Conservation (phyloP, 164 flowering plant species). For the Tinospora cordifolia region DNA sequence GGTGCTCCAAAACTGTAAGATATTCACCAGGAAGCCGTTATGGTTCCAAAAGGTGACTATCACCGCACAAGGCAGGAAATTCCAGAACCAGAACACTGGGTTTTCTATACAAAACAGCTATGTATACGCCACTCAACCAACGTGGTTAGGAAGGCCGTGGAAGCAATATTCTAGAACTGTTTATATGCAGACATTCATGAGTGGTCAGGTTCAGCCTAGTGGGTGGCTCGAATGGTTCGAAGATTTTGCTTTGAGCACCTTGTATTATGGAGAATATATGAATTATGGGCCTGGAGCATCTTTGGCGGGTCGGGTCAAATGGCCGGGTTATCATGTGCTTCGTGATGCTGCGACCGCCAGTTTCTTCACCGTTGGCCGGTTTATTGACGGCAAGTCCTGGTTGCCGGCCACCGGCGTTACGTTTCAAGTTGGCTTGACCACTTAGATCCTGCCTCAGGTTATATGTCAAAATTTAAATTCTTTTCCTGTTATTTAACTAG, state of each 20-base stretch:
- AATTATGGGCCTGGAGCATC: constrained; percentile 77
- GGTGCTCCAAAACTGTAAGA: constrained; percentile 71
- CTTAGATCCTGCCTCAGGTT: too few relatives aligned
- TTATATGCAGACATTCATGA: constrained; percentile 69
- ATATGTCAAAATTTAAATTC: too few relatives aligned
- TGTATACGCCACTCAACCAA: constrained; percentile 56
- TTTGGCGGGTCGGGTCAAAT: constrained; percentile 48
- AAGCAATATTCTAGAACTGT: constrained; percentile 77
- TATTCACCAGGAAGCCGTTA: constrained; percentile 59
- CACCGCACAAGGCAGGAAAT: constrained; percentile 84
- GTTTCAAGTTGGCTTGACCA: constrained; percentile 54
- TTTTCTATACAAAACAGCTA: constrained; percentile 63
- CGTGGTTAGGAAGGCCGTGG: constrained; percentile 93
- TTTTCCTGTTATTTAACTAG: too few relatives aligned
- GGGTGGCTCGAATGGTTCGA: constrained; percentile 97
- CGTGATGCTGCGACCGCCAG: constrained; percentile 42
- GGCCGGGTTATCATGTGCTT: constrained; percentile 80
- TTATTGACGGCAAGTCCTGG: too few relatives aligned
- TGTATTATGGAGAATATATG: constrained; percentile 81
- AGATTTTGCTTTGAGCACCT: constrained; percentile 49
- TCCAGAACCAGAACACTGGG: constrained; percentile 73
- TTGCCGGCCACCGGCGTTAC: too few relatives aligned
- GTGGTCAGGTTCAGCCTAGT: constrained; percentile 54
- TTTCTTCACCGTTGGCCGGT: constrained; percentile 52
- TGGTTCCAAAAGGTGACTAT: constrained; percentile 77